Percentiles rank a stretch among this genome's conserved stretches.
Evolutionary conservation across 768 basidiomycete species (phyloP).

Genomic region (Gymnopilus dilepis): DNA sequence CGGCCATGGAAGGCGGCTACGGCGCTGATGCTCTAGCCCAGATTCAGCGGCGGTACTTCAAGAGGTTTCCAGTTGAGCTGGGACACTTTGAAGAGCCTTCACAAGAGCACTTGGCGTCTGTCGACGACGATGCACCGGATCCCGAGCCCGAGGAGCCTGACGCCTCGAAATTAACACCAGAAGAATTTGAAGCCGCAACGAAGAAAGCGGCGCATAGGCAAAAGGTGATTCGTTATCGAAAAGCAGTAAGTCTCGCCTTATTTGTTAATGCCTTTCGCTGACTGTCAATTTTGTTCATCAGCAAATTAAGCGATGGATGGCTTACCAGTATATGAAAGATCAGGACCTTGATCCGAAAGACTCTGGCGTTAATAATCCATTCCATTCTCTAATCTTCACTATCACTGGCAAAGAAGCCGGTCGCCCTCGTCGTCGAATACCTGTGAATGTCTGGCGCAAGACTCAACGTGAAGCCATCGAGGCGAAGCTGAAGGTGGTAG

Average conservation of each 20-base stretch:
- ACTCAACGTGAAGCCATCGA: not conserved
- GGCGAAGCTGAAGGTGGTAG: not conserved
- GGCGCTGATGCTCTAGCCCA: constrained; percentile 11
- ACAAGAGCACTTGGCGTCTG: not conserved
- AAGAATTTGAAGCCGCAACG: not conserved
- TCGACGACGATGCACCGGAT: constrained; percentile 18
- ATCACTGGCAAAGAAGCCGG: not conserved
- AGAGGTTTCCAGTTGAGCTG: constrained; percentile 17
- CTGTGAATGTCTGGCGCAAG: not conserved
- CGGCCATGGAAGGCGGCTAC: constrained; percentile 8
- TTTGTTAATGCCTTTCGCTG: too few species aligned
- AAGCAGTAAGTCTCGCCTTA: constrained; percentile 14
- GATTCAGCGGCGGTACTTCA: constrained; percentile 19
- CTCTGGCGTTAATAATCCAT: not conserved
- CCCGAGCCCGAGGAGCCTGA: constrained; percentile 3
- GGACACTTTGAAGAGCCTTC: constrained; percentile 13
- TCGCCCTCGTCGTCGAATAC: not conserved
- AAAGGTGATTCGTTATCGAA: not conserved
- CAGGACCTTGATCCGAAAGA: constrained; percentile 10
- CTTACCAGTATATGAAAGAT: constrained; percentile 24
- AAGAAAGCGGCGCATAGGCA: not conserved
- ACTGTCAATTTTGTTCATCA: not conserved
- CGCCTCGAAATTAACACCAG: not conserved
- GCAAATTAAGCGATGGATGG: constrained; percentile 24
- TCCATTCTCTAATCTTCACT: not conserved